Percentiles rank a stretch among this genome's conserved stretches.
Conservation (phyloP, 495 filamentous ascomycete species). For the Hyphodiscus hymeniophilus region DNA sequence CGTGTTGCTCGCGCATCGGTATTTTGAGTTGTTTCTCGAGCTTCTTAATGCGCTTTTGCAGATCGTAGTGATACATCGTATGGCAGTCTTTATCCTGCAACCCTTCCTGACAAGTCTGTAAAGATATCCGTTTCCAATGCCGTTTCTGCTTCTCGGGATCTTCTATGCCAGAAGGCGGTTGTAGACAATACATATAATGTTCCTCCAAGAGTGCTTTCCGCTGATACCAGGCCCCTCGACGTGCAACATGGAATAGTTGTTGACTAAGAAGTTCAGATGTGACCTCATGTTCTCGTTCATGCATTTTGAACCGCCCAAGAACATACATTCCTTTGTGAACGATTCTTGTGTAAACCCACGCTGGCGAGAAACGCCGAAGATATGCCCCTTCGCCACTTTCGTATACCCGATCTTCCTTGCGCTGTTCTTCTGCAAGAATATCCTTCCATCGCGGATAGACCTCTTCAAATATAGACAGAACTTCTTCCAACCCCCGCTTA, state of each 20-base stretch:
- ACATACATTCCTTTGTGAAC: constrained; percentile 78
- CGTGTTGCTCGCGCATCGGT: constrained; percentile 81
- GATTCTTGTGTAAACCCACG: constrained; percentile 90
- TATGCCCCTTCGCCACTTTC: constrained; percentile 84
- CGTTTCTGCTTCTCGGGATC: constrained; percentile 60
- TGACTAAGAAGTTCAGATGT: constrained; percentile 72
- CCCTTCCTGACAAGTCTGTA: constrained; percentile 78
- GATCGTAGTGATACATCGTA: constrained; percentile 84
- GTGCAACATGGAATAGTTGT: constrained; percentile 72
- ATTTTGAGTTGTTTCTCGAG: constrained; percentile 79
- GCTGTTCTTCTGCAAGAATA: constrained; percentile 67
- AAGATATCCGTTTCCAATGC: constrained; percentile 72
- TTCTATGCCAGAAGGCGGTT: constrained; percentile 7
- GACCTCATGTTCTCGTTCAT: constrained; percentile 68
- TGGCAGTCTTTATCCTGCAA: constrained; percentile 84
- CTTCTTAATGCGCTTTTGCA: constrained; percentile 87
- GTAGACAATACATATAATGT: constrained; percentile 62
- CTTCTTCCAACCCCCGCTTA: constrained; percentile 52
- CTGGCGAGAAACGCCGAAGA: constrained; percentile 81
- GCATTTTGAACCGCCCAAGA: constrained; percentile 74
- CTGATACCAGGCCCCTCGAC: constrained; percentile 91
- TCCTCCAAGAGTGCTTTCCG: constrained; percentile 92
- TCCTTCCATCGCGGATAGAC: constrained; percentile 74
- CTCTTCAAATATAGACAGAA: constrained; percentile 64
- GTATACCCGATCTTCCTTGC: constrained; percentile 72